A percentile compares a stretch with the other conserved stretches of the same genome.
These are phyloP conservation scores for Fusarium verrucosum DNA, from an alignment of 2,329 filamentous ascomycete species.

Conservation along the genomic window DNA sequence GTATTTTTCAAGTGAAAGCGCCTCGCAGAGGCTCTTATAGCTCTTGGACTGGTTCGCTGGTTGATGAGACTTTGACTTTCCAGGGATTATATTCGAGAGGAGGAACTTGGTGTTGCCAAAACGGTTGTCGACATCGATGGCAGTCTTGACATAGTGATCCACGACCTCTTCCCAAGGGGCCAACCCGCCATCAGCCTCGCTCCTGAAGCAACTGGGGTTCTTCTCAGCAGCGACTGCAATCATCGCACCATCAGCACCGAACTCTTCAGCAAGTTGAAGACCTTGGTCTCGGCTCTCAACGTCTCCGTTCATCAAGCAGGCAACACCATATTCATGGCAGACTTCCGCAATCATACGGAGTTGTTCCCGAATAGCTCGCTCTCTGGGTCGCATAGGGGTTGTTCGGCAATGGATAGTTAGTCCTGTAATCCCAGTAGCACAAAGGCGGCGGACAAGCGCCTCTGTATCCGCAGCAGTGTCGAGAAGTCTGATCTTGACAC, in stretches of 20 bases:
- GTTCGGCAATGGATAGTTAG: conserved; percentile 96
- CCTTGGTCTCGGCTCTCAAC: conserved; percentile 80
- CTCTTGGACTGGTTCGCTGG: conserved; percentile 72
- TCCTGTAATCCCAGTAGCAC: conserved; percentile 88
- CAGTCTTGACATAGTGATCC: conserved; percentile 75
- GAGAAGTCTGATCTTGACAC: conserved; percentile 93
- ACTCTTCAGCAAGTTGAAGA: conserved; percentile 75
- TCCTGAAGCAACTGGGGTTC: conserved; percentile 88
- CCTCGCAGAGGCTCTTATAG: conserved; percentile 74
- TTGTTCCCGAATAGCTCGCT: conserved; percentile 86
- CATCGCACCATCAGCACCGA: conserved; percentile 93
- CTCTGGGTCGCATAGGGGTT: conserved; percentile 91
- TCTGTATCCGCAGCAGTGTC: conserved; percentile 80
- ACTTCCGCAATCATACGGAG: conserved; percentile 83
- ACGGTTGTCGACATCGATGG: conserved; percentile 82
- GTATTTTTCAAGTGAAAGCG: conserved; percentile 71
- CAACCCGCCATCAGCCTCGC: conserved; percentile 72
- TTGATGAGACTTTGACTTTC: conserved; percentile 73
- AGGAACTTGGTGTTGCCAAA: conserved; percentile 95
- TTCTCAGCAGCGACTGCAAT: conserved; percentile 93
- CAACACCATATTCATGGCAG: conserved; percentile 85
- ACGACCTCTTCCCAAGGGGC: conserved; percentile 81
- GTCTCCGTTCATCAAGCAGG: conserved; percentile 96
- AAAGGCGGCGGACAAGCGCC: conserved; percentile 78
- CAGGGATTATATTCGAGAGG: conserved; percentile 84